Conservation (phyloP, 257 asterid species). For the Ehretia macrophylla region DNA sequence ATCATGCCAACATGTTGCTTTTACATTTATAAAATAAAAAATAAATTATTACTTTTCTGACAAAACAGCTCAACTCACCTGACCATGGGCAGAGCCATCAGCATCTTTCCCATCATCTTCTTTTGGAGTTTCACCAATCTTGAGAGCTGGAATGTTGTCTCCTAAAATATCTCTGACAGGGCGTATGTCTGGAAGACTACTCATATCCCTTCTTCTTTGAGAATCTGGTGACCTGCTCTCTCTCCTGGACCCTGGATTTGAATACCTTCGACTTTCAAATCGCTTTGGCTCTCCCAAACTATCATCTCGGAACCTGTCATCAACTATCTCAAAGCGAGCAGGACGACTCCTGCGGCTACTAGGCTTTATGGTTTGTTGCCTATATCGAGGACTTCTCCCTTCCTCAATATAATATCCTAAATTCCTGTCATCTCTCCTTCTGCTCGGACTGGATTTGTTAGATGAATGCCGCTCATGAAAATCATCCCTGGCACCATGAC, state of each 20-base stretch:
- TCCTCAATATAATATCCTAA: constrained; percentile 47
- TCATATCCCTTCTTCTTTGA: constrained; percentile 13
- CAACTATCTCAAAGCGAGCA: constrained; percentile 73
- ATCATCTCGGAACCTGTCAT: constrained; percentile 83
- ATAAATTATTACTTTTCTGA: no score
- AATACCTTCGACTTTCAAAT: constrained; percentile 31
- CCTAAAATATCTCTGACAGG: constrained; percentile 38
- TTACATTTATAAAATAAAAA: neutral
- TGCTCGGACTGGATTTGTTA: constrained; percentile 29
- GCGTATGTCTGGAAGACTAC: constrained; percentile 28
- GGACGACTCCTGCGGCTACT: constrained; percentile 32
- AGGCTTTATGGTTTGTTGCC: constrained; percentile 33
- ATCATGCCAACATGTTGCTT: no score
- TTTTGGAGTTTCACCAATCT: constrained; percentile 39
- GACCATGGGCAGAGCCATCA: constrained; percentile 29
- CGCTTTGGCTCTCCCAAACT: constrained; percentile 35
- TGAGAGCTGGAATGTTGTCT: constrained; percentile 32
- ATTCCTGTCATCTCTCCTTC: constrained; percentile 20
- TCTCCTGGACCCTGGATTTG: constrained; percentile 30
- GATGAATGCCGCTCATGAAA: constrained; percentile 24
- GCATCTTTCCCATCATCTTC: constrained; percentile 22
- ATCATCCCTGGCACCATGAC: constrained; percentile 33
- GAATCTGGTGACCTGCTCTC: constrained; percentile 49
- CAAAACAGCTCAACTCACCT: constrained; percentile 31
- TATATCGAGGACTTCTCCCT: constrained; percentile 43